These are phyloP conservation scores for Moniliophthora roreri DNA, from an alignment of 1,284 basidiomycete species.

Conservation along the genomic window DNA sequence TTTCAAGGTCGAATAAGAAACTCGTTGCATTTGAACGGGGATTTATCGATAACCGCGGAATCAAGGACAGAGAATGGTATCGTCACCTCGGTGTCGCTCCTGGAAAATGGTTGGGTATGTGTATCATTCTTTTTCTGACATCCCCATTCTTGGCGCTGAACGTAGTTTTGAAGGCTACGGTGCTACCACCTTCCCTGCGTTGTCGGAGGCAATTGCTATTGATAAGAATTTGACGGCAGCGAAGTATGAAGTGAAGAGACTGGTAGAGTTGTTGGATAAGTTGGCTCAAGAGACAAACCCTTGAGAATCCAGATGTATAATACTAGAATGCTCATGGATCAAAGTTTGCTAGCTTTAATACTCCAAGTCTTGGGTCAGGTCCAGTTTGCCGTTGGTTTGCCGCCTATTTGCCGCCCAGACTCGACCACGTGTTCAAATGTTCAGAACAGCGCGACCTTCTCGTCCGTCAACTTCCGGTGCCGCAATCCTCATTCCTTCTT, in stretches of 20 bases:
- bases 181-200: constrained; percentile 81
- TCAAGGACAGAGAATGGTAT: constrained; percentile 85
- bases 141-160: constrained; percentile 5
- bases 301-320: background rate
- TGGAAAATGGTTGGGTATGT: constrained; percentile 82
- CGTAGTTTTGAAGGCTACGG: constrained; percentile 63
- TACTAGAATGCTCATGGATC: no score
- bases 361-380: no score
- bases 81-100: constrained; percentile 63
- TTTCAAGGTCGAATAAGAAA: constrained; percentile 70
- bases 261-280: constrained; percentile 54
- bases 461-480: no score
- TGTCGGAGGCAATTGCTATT: constrained; percentile 78
- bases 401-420: no score
- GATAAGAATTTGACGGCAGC: constrained; percentile 66
- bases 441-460: no score
- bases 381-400: no score
- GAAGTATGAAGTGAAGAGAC: constrained; percentile 60
- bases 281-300: constrained; percentile 38
- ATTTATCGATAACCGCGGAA: constrained; percentile 79
- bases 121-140: background rate
- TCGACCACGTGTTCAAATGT: no score
- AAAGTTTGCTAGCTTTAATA: no score
- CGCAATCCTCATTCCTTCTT: no score
- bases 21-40: constrained; percentile 79